Evolutionary conservation across 1,284 basidiomycete species (phyloP).

Genomic region (Ustilago crameri): DNA sequence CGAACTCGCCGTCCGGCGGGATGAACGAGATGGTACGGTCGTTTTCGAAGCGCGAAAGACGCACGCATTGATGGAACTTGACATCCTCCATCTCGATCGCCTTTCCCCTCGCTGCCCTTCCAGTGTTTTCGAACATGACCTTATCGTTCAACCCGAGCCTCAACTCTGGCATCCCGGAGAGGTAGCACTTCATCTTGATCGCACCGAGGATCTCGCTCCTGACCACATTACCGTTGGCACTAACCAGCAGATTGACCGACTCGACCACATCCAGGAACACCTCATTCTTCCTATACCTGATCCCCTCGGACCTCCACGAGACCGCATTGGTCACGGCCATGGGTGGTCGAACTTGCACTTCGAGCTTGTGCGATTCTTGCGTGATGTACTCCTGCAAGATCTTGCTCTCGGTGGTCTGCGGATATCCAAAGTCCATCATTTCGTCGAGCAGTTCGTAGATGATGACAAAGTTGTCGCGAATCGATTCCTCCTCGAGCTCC

Average conservation of each 20-base stretch:
- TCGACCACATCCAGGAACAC: conserved; percentile 99
- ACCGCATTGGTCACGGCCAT: conserved; percentile 99
- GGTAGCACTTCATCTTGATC: conserved; percentile 99
- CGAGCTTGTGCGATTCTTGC: conserved; percentile 97
- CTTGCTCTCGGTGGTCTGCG: conserved; percentile 99
- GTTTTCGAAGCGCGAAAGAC: conserved; percentile 98
- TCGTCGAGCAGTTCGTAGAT: conserved; percentile 96
- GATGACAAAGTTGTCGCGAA: conserved; percentile 96
- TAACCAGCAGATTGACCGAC: conserved; percentile 95
- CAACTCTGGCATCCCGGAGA: conserved; percentile 98
- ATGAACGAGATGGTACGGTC: conserved; percentile 99
- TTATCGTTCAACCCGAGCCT: conserved; percentile 97
- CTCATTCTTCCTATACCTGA: conserved; percentile 98
- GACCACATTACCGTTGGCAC: conserved; percentile 95
- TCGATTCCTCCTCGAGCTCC: conserved; percentile 98
- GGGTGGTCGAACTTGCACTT: conserved; percentile 93
- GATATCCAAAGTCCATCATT: conserved; percentile 99
- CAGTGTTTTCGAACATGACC: conserved; percentile 98
- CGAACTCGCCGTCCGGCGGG: conserved; percentile 98
- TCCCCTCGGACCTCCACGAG: conserved; percentile 97
- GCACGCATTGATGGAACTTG: conserved; percentile 99
- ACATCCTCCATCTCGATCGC: conserved; percentile 99
- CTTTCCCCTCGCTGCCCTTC: conserved; percentile 92
- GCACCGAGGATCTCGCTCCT: conserved; percentile 96
- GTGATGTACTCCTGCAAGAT: conserved; percentile 99